A percentile compares a stretch with the other conserved stretches of the same genome.
Conservation (phyloP, 108 stramenopile species). For the Phaeodactylum tricornutum region DNA sequence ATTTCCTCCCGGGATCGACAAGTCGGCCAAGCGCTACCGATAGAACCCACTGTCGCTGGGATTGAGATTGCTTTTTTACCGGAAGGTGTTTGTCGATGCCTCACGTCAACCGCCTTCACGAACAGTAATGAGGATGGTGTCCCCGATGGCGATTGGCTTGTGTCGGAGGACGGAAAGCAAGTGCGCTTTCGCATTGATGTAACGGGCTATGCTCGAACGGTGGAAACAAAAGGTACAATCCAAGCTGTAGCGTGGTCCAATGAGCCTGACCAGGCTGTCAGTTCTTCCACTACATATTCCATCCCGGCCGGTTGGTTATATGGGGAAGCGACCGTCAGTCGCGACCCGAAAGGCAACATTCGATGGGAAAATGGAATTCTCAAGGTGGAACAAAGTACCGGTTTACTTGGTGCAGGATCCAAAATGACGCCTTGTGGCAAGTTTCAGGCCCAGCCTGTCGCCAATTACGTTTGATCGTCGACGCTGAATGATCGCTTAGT, state of each 20-base stretch:
- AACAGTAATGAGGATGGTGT: no score
- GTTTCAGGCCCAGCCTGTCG: conserved; percentile 20
- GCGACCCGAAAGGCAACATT: conserved; percentile 31
- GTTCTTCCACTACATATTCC: conserved; percentile 56
- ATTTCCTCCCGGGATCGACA: conserved; percentile 49
- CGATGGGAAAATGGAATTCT: conserved; percentile 45
- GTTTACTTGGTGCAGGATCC: conserved; percentile 50
- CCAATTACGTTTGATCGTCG: background rate
- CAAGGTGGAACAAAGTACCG: conserved; percentile 57
- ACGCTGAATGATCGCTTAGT: no score
- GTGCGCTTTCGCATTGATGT: conserved; percentile 57
- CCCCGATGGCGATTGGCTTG: conserved; percentile 53
- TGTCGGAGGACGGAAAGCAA: conserved; percentile 48
- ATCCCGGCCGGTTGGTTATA: conserved; percentile 70
- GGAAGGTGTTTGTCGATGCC: conserved; percentile 24
- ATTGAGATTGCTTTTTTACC: conserved; percentile 32
- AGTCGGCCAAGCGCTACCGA: conserved; percentile 51
- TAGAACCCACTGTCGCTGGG: conserved; percentile 29
- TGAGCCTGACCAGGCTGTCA: conserved; percentile 32
- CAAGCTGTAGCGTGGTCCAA: conserved; percentile 65
- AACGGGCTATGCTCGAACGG: conserved; percentile 64
- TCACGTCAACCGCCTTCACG: conserved; percentile 31
- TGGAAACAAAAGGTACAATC: conserved; percentile 73
- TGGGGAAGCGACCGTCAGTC: conserved; percentile 47
- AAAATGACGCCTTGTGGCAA: conserved; percentile 64